These are phyloP conservation scores for Talaromyces proteolyticus DNA, from an alignment of 495 filamentous ascomycete species.

Conservation along the genomic window DNA sequence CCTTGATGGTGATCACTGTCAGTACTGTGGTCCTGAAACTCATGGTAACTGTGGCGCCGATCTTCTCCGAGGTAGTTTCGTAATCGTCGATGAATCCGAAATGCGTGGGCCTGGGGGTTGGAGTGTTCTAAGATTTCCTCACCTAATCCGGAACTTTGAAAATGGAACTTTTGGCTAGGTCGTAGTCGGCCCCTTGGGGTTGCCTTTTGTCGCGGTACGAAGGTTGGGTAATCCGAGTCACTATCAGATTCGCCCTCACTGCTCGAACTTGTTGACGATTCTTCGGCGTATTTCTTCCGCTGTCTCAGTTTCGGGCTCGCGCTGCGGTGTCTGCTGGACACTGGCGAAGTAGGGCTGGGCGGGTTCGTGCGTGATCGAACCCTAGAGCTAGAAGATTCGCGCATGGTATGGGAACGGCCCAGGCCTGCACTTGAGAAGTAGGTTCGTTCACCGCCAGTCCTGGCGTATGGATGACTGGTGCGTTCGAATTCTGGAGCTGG, in stretches of 20 bases:
- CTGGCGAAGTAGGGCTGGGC: conserved; percentile 22
- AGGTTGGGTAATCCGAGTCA: conserved; percentile 13
- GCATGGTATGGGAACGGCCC: conserved; percentile 36
- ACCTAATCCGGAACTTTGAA: conserved; percentile 26
- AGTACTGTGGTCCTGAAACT: conserved; percentile 15
- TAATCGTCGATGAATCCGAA: conserved; percentile 2
- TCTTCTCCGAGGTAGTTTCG: conserved; percentile 3
- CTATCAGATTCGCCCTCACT: conserved; percentile 22
- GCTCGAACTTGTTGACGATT: conserved; percentile 32
- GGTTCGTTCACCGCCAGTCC: conserved; percentile 64
- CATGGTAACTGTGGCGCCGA: conserved; percentile 9
- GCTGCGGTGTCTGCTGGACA: conserved; percentile 28
- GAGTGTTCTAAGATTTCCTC: conserved; percentile 14
- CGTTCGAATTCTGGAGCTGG: conserved; percentile 37
- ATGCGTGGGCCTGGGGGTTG: conserved; percentile 4
- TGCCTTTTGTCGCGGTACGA: conserved; percentile 30
- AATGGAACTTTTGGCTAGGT: conserved; percentile 24
- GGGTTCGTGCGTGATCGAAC: conserved; percentile 27
- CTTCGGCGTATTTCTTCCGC: conserved; percentile 16
- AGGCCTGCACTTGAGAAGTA: conserved; percentile 41
- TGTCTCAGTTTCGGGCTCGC: conserved; percentile 30
- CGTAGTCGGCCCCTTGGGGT: conserved; percentile 37
- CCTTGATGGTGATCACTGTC: conserved; percentile 24
- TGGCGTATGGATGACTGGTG: conserved; percentile 63
- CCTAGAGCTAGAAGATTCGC: conserved; percentile 31